Base-by-base conservation (phyloP, 1,284 basidiomycete genomes). In the Puccinia polysora region DNA sequence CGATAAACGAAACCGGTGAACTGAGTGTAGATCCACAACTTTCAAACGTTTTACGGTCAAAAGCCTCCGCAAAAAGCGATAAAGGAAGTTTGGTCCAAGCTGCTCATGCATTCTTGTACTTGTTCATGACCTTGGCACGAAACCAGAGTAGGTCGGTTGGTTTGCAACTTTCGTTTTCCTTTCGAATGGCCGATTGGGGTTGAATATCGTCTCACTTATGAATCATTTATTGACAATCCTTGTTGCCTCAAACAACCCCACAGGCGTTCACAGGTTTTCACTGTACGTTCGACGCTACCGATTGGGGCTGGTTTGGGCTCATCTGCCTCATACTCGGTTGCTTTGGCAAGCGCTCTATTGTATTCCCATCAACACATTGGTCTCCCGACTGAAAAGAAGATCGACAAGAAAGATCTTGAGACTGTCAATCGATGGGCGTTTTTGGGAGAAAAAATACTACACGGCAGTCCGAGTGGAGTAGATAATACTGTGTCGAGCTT, bases 231-330 rank as follows among this genome's bases (percentile, higher is more conserved):
- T 20, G 43, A 15, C 32, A 40, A 30, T 58, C 32, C 25, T 40
- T 10, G n/a, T n/a, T n/a, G n/a, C n/a, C n/a, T n/a, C n/a, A n/a
- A n/a, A n/a, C n/a, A n/a, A n/a, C n/a, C n/a, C 4, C 14, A 15
- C 58, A 89, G 88, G 71, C 87, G 86, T 6, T 84, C 86, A 0
- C 86, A 92, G 80, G 87, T 88, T 72, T 89, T 95, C 78, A 85
- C 87, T 36, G 85, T 89, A 49, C 91, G 95, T 59, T 89, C 93
- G 47, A 90, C 91, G n/a, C 85, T 98, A 10, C 96, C 96, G n/a
- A 89, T 98, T 75, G 90, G 92, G n/a, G 96, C 96, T 7, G 96
- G 96, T 49, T 87, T 98, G 56, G 96, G 96, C 34, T 97, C 95
- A 15, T 97, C 92, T 25, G 96, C 96, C 1, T 93, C 96, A 6